Base-by-base conservation (phyloP, 2,329 filamentous ascomycete species). In the Trichoderma koningii region DNA sequence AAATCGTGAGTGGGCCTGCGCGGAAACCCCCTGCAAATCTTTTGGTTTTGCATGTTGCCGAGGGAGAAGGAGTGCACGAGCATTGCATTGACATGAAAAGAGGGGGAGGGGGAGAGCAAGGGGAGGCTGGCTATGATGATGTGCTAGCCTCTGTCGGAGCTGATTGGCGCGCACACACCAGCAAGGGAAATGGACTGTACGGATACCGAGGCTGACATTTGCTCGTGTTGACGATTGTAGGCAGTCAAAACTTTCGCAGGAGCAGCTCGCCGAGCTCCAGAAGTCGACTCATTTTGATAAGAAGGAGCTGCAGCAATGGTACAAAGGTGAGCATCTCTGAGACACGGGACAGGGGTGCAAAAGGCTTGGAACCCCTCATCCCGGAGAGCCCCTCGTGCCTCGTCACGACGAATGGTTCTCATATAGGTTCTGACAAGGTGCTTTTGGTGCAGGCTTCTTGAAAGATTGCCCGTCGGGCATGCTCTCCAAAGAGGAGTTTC, bases 301-400 rank as follows among this genome's bases (percentile, higher is more conserved):
- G 89, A 98, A 98, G 84, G 95, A 99, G 80, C 80, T 99, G 76
- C 95, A 99, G 78, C 94, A 98, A 88, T 99, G 95, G 95, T 98
- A 99, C 81, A 98, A 98, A 85, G 95, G 95, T 97, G 79, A 69
- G 87, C 47, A 55, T n/a, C 47, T 19, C 47, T 5, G 3, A 5
- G 10, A 10, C 26, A 38, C 26, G 34, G 19, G 9, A 34, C 30
- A 34, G 42, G 26, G 44, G 21, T 21, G 47, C 47, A 44, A 34
- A 44, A 52, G 21, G 10, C 17, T 21, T 30, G 7, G 19, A 52
- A 19, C 38, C 34, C n/a, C 57, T 44, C 47, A 30, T 17, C 30
- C 57, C 23, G n/a, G n/a, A n/a, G n/a, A n/a, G n/a, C 26, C 45
- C 3, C 28, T 26, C 30, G 15, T 44, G 14, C 14, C 21, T 52